Percentiles rank a stretch among this genome's conserved stretches.
phyloP scores from a whole-genome alignment of 108 stramenopile species.

The Epithemia pelagica region DNA sequence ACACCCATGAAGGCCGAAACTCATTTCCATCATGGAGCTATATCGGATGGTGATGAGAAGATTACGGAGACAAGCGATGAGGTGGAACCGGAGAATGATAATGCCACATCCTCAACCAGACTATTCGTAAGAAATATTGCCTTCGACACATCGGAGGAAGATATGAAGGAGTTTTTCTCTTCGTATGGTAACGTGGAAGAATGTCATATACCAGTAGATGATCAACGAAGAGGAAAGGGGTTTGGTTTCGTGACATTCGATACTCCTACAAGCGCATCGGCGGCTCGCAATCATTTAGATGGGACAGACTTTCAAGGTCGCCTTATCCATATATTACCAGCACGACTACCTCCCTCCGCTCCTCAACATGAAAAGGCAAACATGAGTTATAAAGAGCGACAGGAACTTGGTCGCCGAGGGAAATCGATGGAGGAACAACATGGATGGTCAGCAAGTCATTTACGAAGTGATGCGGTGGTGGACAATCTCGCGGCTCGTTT shows the following conservation, averaged over 20 bases:
- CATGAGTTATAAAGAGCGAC: constrained; percentile 81
- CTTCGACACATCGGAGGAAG: constrained; percentile 87
- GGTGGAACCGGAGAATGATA: too few relatives aligned
- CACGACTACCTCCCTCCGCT: constrained; percentile 40
- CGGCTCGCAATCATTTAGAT: constrained; percentile 58
- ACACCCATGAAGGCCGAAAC: not conserved
- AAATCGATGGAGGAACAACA: constrained; percentile 50
- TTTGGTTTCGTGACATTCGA: constrained; percentile 91
- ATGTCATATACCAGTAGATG: constrained; percentile 93
- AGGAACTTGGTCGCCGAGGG: constrained; percentile 82
- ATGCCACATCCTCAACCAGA: constrained; percentile 34
- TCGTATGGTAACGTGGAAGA: constrained; percentile 64
- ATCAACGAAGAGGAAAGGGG: constrained; percentile 83
- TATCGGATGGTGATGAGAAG: constrained; percentile 18
- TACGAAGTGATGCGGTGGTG: constrained; percentile 93
- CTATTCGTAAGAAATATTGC: constrained; percentile 95
- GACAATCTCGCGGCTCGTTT: constrained; percentile 86
- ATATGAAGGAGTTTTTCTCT: constrained; percentile 76
- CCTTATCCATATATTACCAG: constrained; percentile 78
- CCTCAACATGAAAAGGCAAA: constrained; percentile 15
- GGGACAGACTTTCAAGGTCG: constrained; percentile 83
- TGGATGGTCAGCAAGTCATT: constrained; percentile 92
- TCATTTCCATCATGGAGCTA: constrained; percentile 4
- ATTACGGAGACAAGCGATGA: too few relatives aligned
- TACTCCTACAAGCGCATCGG: constrained; percentile 39